A percentile compares a stretch with the other conserved stretches of the same genome.
Conservation (phyloP, 2,329 filamentous ascomycete genomes). For the Beauveria bassiana region DNA sequence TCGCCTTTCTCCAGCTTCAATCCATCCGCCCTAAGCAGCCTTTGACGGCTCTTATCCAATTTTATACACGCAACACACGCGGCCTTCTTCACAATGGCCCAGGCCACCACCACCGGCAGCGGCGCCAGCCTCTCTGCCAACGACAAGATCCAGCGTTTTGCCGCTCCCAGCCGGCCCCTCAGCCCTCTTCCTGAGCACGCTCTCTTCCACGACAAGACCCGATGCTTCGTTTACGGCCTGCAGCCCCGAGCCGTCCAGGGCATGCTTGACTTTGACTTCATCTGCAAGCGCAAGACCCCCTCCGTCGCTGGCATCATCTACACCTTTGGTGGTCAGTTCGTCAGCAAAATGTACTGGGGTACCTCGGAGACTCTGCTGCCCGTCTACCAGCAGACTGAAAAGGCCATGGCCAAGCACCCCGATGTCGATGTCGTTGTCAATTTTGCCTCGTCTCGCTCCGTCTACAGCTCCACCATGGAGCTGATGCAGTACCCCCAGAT, state of each 20-base stretch:
- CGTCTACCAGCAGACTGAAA: constrained; percentile 89
- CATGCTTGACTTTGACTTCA: constrained; percentile 99
- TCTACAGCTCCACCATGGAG: constrained; percentile 98
- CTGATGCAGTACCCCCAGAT: constrained; percentile 95
- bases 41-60: constrained; percentile 10
- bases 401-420: constrained; percentile 92
- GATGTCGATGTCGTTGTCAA: constrained; percentile 98
- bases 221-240: constrained; percentile 99
- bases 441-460: constrained; percentile 97
- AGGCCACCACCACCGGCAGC: constrained; percentile 38
- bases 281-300: constrained; percentile 95
- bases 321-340: constrained; percentile 99
- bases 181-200: constrained; percentile 82
- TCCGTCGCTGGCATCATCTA: constrained; percentile 99
- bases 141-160: constrained; percentile 97
- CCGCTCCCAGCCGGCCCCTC: constrained; percentile 82
- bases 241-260: constrained; percentile 89
- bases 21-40: constrained; percentile 8
- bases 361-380: constrained; percentile 98
- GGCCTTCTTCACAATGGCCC: constrained; percentile 42
- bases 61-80: constrained; percentile 11
- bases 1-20: constrained; percentile 9
- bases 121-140: constrained; percentile 65
- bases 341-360: constrained; percentile 99
- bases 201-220: constrained; percentile 98